Conservation (phyloP, 2,329 filamentous ascomycete species). For the Erysiphe pulchra region DNA sequence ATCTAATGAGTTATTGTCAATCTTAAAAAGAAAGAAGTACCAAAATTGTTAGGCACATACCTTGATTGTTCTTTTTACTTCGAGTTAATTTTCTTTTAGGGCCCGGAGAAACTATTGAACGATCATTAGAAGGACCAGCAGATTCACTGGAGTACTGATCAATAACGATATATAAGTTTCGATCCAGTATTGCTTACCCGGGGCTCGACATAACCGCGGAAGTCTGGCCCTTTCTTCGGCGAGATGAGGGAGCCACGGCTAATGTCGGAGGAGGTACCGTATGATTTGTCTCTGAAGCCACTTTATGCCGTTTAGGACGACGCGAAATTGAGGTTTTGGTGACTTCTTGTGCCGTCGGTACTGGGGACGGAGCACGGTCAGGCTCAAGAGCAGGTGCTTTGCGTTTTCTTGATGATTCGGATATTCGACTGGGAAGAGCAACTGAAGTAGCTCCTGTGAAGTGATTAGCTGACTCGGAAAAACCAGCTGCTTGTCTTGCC, state of each 20-base stretch:
- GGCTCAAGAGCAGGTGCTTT: conserved; percentile 34
- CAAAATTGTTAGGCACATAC: conserved; percentile 9
- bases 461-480: conserved; percentile 13
- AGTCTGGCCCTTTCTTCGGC: conserved; percentile 34
- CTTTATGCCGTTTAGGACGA: conserved; percentile 48
- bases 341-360: conserved; percentile 4
- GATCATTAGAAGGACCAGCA: conserved; percentile 34
- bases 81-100: conserved; percentile 48
- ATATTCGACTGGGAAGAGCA: conserved; percentile 18
- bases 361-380: conserved; percentile 17
- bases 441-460: conserved; percentile 13
- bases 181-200: conserved; percentile 25
- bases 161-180: conserved; percentile 1
- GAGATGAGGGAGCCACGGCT: conserved; percentile 16
- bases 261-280: conserved; percentile 12
- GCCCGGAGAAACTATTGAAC: conserved; percentile 26
- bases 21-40: too few species aligned
- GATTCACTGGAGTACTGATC: conserved; percentile 24
- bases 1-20: conserved; percentile 11
- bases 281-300: conserved; percentile 22
- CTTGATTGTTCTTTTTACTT: conserved; percentile 36
- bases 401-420: conserved; percentile 41
- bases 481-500: conserved; percentile 59
- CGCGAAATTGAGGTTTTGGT: conserved; percentile 21
- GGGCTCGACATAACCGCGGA: conserved; percentile 44